A percentile compares a stretch with the other conserved stretches of the same genome.
Conservation (phyloP, 768 basidiomycete species). For the Amanita thiersii region DNA sequence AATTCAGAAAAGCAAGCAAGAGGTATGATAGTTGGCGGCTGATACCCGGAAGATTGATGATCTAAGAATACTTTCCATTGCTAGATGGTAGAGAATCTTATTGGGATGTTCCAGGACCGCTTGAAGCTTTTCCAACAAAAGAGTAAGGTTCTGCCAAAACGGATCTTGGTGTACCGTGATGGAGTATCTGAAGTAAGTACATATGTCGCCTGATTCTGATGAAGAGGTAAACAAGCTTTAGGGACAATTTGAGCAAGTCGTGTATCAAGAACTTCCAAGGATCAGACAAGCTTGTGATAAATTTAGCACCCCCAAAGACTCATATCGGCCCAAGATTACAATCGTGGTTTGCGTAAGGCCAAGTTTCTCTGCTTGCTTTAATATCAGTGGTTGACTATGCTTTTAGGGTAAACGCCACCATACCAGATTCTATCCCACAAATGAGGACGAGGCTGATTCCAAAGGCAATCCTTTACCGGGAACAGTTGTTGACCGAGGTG, state of each 20-base stretch:
- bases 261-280: conserved; percentile 55
- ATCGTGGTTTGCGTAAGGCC: conserved; percentile 69
- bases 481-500: conserved; percentile 75
- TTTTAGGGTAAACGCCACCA: conserved; percentile 40
- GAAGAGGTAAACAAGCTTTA: conserved; percentile 20
- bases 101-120: conserved; percentile 60
- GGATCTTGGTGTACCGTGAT: conserved; percentile 71
- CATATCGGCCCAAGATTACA: conserved; percentile 49
- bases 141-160: conserved; percentile 50
- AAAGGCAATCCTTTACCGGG: conserved; percentile 74
- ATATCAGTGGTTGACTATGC: conserved; percentile 14
- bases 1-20: conserved; percentile 68
- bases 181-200: conserved; percentile 66
- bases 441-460: conserved; percentile 38
- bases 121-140: conserved; percentile 39
- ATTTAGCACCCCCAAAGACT: conserved; percentile 29
- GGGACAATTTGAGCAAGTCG: conserved; percentile 66
- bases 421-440: conserved; percentile 59
- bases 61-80: background rate
- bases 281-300: conserved; percentile 52
- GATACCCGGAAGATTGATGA: background rate
- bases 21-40: too few species aligned
- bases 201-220: conserved; percentile 17
- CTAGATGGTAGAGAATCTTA: conserved; percentile 73
- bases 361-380: conserved; percentile 13